A percentile compares a stretch with the other conserved stretches of the same genome.
phyloP scores from a whole-genome alignment of 2,329 filamentous ascomycete species.

The Stromatinia cepivora region DNA sequence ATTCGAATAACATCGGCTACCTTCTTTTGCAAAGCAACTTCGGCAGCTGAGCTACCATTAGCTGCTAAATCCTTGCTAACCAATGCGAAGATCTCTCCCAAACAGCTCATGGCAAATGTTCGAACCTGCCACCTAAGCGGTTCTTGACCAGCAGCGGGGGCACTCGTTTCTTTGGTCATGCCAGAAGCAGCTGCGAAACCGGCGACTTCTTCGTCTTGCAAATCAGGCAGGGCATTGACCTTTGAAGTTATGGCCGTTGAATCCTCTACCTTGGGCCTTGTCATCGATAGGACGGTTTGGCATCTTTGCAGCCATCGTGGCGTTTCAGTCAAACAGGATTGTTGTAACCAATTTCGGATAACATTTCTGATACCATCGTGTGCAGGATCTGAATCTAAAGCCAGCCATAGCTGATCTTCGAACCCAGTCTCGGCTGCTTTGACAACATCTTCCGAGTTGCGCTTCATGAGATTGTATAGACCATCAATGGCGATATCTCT shows the following conservation, averaged over 20 bases:
- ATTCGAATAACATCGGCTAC: constrained; percentile 94
- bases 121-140: constrained; percentile 93
- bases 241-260: constrained; percentile 48
- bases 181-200: constrained; percentile 80
- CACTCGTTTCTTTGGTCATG: constrained; percentile 56
- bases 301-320: constrained; percentile 84
- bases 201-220: constrained; percentile 94
- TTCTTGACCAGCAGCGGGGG: constrained; percentile 68
- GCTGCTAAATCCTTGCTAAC: constrained; percentile 76
- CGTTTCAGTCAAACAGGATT: constrained; percentile 80
- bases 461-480: constrained; percentile 92
- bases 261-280: constrained; percentile 64
- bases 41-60: constrained; percentile 75
- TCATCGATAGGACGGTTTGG: constrained; percentile 87
- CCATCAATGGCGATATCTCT: constrained; percentile 82
- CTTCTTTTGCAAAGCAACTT: constrained; percentile 74
- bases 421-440: constrained; percentile 72
- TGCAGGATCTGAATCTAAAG: constrained; percentile 73
- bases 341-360: constrained; percentile 88
- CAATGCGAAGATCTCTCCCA: constrained; percentile 78
- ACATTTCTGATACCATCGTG: constrained; percentile 84
- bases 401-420: constrained; percentile 89
- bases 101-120: constrained; percentile 87
- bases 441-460: constrained; percentile 81
- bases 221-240: constrained; percentile 63